Evolutionary conservation across 176 grass and related monocot species (phyloP), one percentile per base, ranked within the genome.

Genomic region (Aechmea fasciata): DNA sequence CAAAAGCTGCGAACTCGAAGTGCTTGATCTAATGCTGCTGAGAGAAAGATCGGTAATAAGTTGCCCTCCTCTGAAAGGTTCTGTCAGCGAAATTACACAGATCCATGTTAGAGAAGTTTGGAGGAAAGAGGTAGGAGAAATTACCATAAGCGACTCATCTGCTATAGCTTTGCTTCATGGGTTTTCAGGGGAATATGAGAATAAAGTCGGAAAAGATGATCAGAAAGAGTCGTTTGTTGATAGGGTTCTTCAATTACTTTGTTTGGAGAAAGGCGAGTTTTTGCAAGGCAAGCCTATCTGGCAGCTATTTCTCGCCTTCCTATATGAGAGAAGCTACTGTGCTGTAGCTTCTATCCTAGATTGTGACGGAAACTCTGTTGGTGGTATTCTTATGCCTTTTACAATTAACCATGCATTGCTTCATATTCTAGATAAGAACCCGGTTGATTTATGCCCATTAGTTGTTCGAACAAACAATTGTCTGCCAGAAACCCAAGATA

Each of bases 271-370:
- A 15, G 78, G 67, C 24, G 71, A 59, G 48, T 14, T 86, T 65
- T 81, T 78, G 52, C 52, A 11, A 47, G 71, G 68, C 67, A 88
- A 72, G 72, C 87, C 94, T 3, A 85, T 93, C 75, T 99, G 94
- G 94, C 94, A 99, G 79, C 72, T 99, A 47, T 78, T 99, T 83
- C 70, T 99, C 49, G 73, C 86, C 64, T 99, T 99, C 49, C 89
- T 99, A 57, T 73, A 71, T 47, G 73, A 72, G 50, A 82, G 29
- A 54, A 87, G 61, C 49, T 96, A 83, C 50, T 84, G 88, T 15
- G 88, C 85, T 52, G 11, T 84, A 48, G 85, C 87, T 3, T 91
- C 78, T 0, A 52, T 96, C 75, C 75, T 63, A 15, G 77, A 78
- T 80, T 77, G 49, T 20, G 79, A 82, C 14, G 80, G 70, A 20